phyloP scores from a whole-genome alignment of 257 asterid species.

The Striga asiatica region DNA sequence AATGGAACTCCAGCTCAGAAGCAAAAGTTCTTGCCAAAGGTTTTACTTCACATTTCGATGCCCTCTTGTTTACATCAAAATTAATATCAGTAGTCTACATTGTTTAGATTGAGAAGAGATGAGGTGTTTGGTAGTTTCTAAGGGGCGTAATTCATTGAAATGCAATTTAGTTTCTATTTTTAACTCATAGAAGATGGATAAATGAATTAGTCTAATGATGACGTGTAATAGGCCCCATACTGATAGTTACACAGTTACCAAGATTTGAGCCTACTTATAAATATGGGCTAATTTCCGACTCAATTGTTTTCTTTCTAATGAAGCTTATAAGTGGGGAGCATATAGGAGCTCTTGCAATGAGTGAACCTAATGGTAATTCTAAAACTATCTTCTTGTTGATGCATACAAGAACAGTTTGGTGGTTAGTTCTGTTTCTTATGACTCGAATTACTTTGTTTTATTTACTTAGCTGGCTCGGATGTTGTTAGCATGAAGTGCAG shows the following conservation, averaged over 20 bases:
- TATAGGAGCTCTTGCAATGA: constrained; percentile 99
- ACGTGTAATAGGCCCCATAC: not conserved
- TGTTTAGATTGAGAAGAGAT: not conserved
- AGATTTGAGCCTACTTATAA: too few relatives aligned
- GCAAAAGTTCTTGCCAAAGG: constrained; percentile 92
- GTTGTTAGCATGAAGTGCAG: constrained; percentile 96
- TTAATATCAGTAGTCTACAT: not conserved
- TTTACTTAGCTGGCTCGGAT: constrained; percentile 86
- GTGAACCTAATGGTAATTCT: constrained; percentile 87
- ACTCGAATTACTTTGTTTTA: constrained; percentile 11
- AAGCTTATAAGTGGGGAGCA: constrained; percentile 93
- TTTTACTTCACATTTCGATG: constrained; percentile 23
- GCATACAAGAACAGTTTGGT: constrained; percentile 2
- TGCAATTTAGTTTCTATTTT: not conserved
- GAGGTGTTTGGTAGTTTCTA: not conserved
- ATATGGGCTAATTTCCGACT: constrained; percentile 16
- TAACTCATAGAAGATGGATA: not conserved
- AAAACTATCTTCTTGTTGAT: constrained; percentile 9
- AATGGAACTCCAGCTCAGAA: constrained; percentile 84
- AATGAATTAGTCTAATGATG: not conserved
- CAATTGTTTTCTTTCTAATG: constrained; percentile 27
- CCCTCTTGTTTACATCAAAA: constrained; percentile 4
- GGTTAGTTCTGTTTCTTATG: not conserved
- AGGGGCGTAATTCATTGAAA: not conserved
- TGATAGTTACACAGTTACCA: too few relatives aligned